Evolutionary conservation across 2,329 filamentous ascomycete species (phyloP).

Genomic region (Diaporthe vexans): DNA sequence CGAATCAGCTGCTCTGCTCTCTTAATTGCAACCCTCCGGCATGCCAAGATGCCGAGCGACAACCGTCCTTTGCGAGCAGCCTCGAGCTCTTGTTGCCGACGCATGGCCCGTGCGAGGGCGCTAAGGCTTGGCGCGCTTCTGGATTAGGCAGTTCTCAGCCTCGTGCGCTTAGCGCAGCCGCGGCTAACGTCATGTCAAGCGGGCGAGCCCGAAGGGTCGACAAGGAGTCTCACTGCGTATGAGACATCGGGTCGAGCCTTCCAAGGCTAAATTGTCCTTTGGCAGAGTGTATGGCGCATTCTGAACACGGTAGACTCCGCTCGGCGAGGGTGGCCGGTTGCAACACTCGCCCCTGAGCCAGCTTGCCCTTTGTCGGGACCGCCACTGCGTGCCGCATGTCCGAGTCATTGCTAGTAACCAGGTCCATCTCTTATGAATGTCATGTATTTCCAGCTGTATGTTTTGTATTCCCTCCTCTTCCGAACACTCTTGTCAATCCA

Average conservation of each 20-base stretch:
- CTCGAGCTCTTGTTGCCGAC: background rate
- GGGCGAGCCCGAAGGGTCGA: background rate
- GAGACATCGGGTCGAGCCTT: too few species aligned
- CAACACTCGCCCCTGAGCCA: background rate
- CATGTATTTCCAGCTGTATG: background rate
- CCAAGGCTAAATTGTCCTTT: too few species aligned
- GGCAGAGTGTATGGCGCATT: background rate
- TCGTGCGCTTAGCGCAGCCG: background rate
- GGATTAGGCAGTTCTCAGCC: constrained; percentile 15
- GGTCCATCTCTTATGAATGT: background rate
- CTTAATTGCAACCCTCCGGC: background rate
- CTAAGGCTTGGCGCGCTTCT: background rate
- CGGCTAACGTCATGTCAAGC: background rate
- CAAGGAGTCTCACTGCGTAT: too few species aligned
- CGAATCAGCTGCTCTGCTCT: background rate
- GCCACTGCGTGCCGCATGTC: background rate
- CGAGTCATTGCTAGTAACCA: too few species aligned
- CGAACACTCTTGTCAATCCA: background rate
- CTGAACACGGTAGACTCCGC: background rate
- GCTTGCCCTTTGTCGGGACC: background rate
- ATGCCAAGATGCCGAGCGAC: background rate
- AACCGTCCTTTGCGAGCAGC: background rate
- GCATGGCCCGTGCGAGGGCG: background rate
- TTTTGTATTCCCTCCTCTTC: background rate
- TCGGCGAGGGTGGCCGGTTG: background rate